Evolutionary conservation across 768 basidiomycete species (phyloP).

Genomic region (Kwoniella sp.): DNA sequence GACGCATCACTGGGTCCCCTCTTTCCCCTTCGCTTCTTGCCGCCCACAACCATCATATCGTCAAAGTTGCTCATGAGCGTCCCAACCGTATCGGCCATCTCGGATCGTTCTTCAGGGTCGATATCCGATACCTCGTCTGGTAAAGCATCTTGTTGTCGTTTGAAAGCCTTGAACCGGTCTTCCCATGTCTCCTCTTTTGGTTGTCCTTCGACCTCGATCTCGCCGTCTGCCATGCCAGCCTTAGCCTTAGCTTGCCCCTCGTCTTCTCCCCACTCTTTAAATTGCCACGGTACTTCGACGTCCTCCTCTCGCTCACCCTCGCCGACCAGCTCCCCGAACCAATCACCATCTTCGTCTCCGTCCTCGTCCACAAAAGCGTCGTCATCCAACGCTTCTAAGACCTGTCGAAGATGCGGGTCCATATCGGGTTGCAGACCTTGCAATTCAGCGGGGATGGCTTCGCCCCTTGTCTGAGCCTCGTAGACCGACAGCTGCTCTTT

Average conservation of each 20-base stretch:
- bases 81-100: slow-evolving; percentile 71
- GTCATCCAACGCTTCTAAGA: slow-evolving; percentile 90
- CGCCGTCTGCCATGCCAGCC: neutral
- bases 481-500: slow-evolving; percentile 66
- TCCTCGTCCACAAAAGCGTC: slow-evolving; percentile 74
- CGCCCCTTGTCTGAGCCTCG: slow-evolving; percentile 61
- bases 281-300: slow-evolving; percentile 42
- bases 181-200: slow-evolving; percentile 66
- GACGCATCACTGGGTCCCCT: slow-evolving; percentile 76
- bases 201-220: slow-evolving; percentile 32
- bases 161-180: slow-evolving; percentile 77
- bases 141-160: slow-evolving; percentile 56
- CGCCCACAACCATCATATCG: slow-evolving; percentile 74
- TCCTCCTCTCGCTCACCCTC: slow-evolving; percentile 46
- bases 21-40: slow-evolving; percentile 67
- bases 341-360: slow-evolving; percentile 55
- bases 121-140: slow-evolving; percentile 45
- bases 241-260: slow-evolving; percentile 10
- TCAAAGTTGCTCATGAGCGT: slow-evolving; percentile 61
- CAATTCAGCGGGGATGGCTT: slow-evolving; percentile 77
- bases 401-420: slow-evolving; percentile 92
- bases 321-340: slow-evolving; percentile 45
- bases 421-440: slow-evolving; percentile 91
- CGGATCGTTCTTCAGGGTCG: slow-evolving; percentile 59
- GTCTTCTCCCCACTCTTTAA: slow-evolving; percentile 48